Evolutionary conservation across 257 asterid species (phyloP), one percentile per base, ranked within the genome.

Genomic region (Misopates orontium): DNA sequence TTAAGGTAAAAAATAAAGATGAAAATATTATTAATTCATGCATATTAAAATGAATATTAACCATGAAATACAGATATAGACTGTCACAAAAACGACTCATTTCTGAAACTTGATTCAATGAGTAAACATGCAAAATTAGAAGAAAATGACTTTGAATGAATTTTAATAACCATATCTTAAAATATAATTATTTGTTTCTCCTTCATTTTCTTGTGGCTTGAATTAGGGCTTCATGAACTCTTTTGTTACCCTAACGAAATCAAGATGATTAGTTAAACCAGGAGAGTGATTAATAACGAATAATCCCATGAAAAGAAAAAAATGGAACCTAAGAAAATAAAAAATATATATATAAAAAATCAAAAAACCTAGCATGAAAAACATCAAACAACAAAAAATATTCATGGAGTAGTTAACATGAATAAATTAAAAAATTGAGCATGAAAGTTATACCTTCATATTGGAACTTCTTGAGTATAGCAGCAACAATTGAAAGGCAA

Each of bases 401-500:
- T n/a, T n/a, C n/a, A n/a, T n/a, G n/a, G n/a, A n/a, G n/a, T n/a
- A n/a, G n/a, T n/a, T n/a, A n/a, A n/a, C n/a, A n/a, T n/a, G n/a
- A n/a, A n/a, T n/a, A n/a, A 39, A 20, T 40, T n/a, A 21, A 44
- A 36, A 39, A 4, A 62, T 62, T 41, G 4, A 39, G 28, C 24
- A 40, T 18, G 62, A 16, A 53, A 25, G 7, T 6, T 20, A 20
- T 69, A 83, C 94, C 90, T 69, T 64, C 41, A 68, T 79, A 77
- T 1, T 76, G 74, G 53, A 74, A 73, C 60, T 70, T 77, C 69
- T 66, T 79, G 44, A 86, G 90, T 23, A 71, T 62, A 25, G 83
- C 86, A 71, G 94, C 75, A 70, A 78, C 76, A 52, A 81, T 62
- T 62, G 87, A 16, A 56, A 83, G 86, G 68, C 82, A 83, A 0